Evolutionary conservation across 1,284 basidiomycete species (phyloP).

Genomic region (Cutaneotrichosporon dermatis): DNA sequence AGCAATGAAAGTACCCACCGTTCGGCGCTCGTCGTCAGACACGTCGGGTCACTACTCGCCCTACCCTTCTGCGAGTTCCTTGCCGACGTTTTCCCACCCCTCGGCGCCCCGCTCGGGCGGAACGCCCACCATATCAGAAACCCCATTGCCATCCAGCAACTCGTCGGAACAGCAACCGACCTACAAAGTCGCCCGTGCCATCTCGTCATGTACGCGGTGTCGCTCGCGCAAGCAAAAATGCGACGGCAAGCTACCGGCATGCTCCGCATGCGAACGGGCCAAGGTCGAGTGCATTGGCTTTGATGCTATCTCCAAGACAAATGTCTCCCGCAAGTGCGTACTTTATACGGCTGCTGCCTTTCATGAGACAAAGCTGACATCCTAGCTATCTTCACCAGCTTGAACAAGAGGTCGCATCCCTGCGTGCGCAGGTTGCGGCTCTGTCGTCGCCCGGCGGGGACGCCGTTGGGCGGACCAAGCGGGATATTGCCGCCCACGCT

Average conservation of each 20-base stretch:
- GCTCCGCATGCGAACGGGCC: slow-evolving; percentile 45
- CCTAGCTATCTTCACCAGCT: slow-evolving; percentile 48
- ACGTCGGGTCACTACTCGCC: slow-evolving; percentile 25
- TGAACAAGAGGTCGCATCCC: slow-evolving; percentile 47
- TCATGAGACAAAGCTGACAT: neutral
- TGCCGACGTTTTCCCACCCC: slow-evolving; percentile 15
- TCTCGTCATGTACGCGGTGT: slow-evolving; percentile 49
- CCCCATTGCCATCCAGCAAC: neutral
- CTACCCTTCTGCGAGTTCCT: slow-evolving; percentile 25
- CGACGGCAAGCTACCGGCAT: slow-evolving; percentile 50
- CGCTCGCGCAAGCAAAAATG: slow-evolving; percentile 48
- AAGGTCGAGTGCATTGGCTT: slow-evolving; percentile 52
- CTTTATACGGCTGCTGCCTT: neutral
- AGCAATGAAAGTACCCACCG: slow-evolving; percentile 33
- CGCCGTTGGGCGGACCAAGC: slow-evolving; percentile 23
- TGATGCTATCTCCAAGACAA: slow-evolving; percentile 51
- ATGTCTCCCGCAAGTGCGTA: slow-evolving; percentile 50
- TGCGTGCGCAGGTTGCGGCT: slow-evolving; percentile 44
- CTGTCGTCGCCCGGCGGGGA: slow-evolving; percentile 19
- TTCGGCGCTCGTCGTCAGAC: slow-evolving; percentile 19
- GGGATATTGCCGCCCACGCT: slow-evolving; percentile 24
- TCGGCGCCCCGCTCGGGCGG: slow-evolving; percentile 6
- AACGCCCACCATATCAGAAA: neutral
- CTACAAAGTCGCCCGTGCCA: slow-evolving; percentile 49
- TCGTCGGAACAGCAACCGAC: neutral